Conservation (phyloP, 1,284 basidiomycete genomes). For the Spongispora temasekensis region DNA sequence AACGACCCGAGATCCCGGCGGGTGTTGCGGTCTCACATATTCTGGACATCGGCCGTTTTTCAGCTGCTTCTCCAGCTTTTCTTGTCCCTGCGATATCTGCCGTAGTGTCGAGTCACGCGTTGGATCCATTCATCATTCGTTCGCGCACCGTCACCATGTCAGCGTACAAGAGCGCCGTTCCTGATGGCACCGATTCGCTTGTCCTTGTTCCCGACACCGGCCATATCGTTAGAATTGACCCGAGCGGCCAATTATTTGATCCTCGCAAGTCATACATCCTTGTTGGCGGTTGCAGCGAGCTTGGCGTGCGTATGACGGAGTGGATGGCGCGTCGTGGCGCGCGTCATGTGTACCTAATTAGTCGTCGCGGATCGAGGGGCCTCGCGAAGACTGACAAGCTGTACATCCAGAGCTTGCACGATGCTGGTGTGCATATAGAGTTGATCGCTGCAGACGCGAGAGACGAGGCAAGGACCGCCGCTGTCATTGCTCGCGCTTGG, state of each 20-base stretch:
- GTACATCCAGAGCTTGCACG: slow-evolving; percentile 27
- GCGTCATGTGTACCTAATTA: slow-evolving; percentile 35
- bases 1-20: slow-evolving; percentile 18
- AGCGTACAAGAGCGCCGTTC: background rate
- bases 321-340: slow-evolving; percentile 35
- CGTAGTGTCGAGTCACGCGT: slow-evolving; percentile 17
- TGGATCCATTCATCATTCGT: slow-evolving; percentile 11
- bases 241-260: slow-evolving; percentile 30
- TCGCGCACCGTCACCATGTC: slow-evolving; percentile 16
- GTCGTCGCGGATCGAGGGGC: slow-evolving; percentile 29
- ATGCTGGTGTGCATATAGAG: slow-evolving; percentile 22
- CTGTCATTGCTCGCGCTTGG: slow-evolving; percentile 23
- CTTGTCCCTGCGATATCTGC: slow-evolving; percentile 16
- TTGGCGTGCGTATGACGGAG: slow-evolving; percentile 35
- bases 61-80: slow-evolving; percentile 13
- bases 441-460: slow-evolving; percentile 29
- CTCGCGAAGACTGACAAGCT: slow-evolving; percentile 29
- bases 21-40: slow-evolving; percentile 16
- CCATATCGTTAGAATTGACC: slow-evolving; percentile 20
- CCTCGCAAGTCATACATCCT: slow-evolving; percentile 35
- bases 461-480: slow-evolving; percentile 18
- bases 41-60: slow-evolving; percentile 20
- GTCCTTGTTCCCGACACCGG: slow-evolving; percentile 16
- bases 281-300: slow-evolving; percentile 32
- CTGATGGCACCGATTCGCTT: slow-evolving; percentile 8